Evolutionary conservation across 2,329 filamentous ascomycete species (phyloP), one percentile per base, ranked within the genome.

Genomic region (Colletotrichum eleusines): DNA sequence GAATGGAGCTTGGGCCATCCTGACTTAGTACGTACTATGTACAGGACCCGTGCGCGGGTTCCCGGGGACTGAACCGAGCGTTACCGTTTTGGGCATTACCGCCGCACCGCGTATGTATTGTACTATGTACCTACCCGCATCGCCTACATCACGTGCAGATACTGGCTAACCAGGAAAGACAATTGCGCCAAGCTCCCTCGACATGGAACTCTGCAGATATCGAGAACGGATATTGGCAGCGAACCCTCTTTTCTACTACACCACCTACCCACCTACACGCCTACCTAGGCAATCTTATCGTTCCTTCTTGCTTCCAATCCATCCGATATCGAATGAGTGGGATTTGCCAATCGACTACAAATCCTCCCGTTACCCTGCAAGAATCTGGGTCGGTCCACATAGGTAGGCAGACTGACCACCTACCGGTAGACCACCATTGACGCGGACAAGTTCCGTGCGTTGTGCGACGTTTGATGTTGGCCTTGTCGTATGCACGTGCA

Each of bases 401-500:
- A n/a, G n/a, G n/a, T n/a, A n/a, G n/a, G n/a, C n/a, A n/a, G n/a
- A n/a, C n/a, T n/a, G n/a, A n/a, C n/a, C n/a, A n/a, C n/a, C n/a
- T n/a, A n/a, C n/a, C n/a, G n/a, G n/a, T 23, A 38, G 26, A 20
- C 59, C 59, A 20, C 59, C 9, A 26, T 44, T 33, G 23, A 26
- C 44, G 33, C 12, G 23, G 33, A n/a, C 44, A 12, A 35, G n/a
- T 46, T 18, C 59, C 44, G 42, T 40, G 58, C 31, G 20, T 16
- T 31, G 28, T 42, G 23, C 26, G n/a, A 28, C 59, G n/a, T 35
- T 40, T 61, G 42, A 42, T 42, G 18, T 44, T 20, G 42, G 42
- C 58, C 31, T 26, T 18, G 11, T 18, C 33, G 35, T 55, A 65
- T 53, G 20, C 38, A 61, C n/a, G 5, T 62, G n/a, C 59, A 50